These are phyloP conservation scores for Naganishia cerealis DNA, from an alignment of 1,284 basidiomycete genomes.

Conservation along the genomic window DNA sequence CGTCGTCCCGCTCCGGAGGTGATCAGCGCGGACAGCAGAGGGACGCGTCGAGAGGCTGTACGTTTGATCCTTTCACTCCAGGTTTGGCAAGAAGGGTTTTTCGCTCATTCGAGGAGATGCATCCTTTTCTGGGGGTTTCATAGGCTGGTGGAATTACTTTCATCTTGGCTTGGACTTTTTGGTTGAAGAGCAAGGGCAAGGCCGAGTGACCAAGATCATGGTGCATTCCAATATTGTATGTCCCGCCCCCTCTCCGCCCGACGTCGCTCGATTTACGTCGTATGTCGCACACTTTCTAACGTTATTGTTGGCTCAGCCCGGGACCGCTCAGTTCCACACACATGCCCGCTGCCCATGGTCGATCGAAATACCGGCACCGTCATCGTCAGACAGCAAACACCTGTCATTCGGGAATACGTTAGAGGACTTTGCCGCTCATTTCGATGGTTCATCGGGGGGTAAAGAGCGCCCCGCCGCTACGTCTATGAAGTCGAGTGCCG, in stretches of 20 bases:
- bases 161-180: constrained; percentile 82
- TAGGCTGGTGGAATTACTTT: constrained; percentile 91
- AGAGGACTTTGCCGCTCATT: background rate
- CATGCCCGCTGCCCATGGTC: constrained; percentile 88
- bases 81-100: background rate
- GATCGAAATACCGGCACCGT: constrained; percentile 51
- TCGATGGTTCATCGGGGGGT: constrained; percentile 6
- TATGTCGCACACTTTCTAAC: background rate
- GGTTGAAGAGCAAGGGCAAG: constrained; percentile 66
- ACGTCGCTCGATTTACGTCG: background rate
- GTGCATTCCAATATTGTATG: constrained; percentile 80
- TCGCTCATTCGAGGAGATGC: background rate
- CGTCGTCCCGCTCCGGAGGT: constrained; percentile 1
- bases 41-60: background rate
- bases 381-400: background rate
- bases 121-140: constrained; percentile 52
- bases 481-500: constrained; percentile 47
- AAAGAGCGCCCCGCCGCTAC: constrained; percentile 14
- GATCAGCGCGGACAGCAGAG: too few relatives aligned
- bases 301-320: constrained; percentile 61
- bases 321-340: constrained; percentile 78
- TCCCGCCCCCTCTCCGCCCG: constrained; percentile 22
- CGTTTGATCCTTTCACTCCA: background rate
- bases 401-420: constrained; percentile 1
- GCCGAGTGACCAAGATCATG: constrained; percentile 74